Evolutionary conservation across 305 asterid genomes (phyloP), one percentile per base, ranked within the genome.

Genomic region (Solanum hybrid): DNA sequence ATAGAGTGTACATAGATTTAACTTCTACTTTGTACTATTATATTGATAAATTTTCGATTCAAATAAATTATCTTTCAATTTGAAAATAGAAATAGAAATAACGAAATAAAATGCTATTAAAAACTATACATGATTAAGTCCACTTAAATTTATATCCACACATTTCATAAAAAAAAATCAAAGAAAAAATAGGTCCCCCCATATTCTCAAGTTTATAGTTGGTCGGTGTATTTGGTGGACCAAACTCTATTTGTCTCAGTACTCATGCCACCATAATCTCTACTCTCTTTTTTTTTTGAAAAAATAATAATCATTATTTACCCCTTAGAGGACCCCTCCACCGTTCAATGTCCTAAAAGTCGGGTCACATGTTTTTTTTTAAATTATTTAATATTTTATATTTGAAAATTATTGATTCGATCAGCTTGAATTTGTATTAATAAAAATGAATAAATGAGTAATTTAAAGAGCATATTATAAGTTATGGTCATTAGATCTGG

Each of bases 171-270:
- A 18, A 46, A 51, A 57, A 71, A 81, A 24, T 84, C 86, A 31
- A 79, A 78, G 5, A 76, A 28, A 3, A 3, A 13, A 8, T 2
- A n/a, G 31, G 34, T 0, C 34, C 78, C 86, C 8, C 11, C 40
- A 29, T 77, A 90, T 86, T 81, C 35, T 35, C 61, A 82, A 88
- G 39, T 89, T 87, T 57, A 61, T 40, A 14, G 4, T 22, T 92
- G 97, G 97, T 89, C 98, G 98, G 98, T 93, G 94, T 93, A 92
- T 42, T 93, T 71, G 93, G 95, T 93, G 96, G 96, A 91, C 95
- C 94, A 90, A 86, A 92, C 11, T 42, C 46, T 69, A 31, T 10
- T 84, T 51, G 71, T 82, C 71, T 26, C 4, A 9, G 87, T 18
- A 57, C 69, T 39, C 93, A 90, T 73, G 84, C 86, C 90, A 24